Evolutionary conservation across 73 alveolate species (phyloP), one percentile per base, ranked within the genome.

Genomic region (Paramecium pentaurelia): DNA sequence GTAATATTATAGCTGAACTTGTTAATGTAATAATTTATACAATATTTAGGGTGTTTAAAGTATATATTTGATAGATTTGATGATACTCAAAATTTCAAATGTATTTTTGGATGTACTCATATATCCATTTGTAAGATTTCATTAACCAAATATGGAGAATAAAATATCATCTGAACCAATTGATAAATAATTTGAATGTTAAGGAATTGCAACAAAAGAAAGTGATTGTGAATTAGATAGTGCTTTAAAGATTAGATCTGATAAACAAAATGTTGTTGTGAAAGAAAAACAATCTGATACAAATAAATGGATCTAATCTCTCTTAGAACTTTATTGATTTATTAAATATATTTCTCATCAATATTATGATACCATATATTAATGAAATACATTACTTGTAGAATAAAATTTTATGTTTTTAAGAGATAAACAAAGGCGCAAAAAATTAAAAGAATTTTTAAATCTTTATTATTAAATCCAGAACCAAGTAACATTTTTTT

Each of bases 401-500:
- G 25, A 22, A 22, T 22, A 22, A 22, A 22, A 22, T 54, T 54
- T 54, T 18, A 8, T 54, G 32, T n/a, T 16, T 4, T 54, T 18
- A 16, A 22, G 84, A 34, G 84, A 32, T 28, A 32, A 60, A 34
- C 30, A 64, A 25, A 64, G 20, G 51, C 47, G 47, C 42, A 64
- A 64, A 64, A 64, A 64, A 64, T 64, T 64, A 64, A 64, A 64
- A 64, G 84, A 64, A 64, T 32, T 64, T 54, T 64, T 64, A 64
- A 64, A 64, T 64, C 84, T 64, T 64, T 51, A 12, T 11, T 28
- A 64, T 12, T 25, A 64, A 64, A 64, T 64, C 84, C 84, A 27
- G 12, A 32, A 12, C 16, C 2, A 64, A 64, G 84, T 64, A 64
- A 12, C 47, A 32, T 14, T 2, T 64, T 54, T n/a, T 54, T 3